A percentile compares a stretch with the other conserved stretches of the same genome.
Conservation (phyloP, 2,329 filamentous ascomycete genomes). For the Fusarium mangiferae region DNA sequence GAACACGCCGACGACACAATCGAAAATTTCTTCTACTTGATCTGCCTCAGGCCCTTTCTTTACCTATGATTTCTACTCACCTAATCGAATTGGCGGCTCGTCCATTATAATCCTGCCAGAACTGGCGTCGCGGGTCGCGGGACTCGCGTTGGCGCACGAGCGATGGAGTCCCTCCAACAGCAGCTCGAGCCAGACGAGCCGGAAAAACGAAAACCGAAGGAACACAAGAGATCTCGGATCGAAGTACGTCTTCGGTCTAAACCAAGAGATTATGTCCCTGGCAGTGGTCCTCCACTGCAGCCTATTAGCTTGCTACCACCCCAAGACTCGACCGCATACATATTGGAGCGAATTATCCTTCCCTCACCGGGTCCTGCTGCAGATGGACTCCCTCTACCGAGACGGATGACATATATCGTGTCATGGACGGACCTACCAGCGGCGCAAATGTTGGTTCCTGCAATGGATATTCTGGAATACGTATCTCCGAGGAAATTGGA, state of each 20-base stretch:
- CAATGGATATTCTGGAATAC: conserved; percentile 64
- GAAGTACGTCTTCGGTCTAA: conserved; percentile 30
- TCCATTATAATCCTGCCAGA: not conserved
- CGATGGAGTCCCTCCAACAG: conserved; percentile 33
- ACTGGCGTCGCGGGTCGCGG: conserved; percentile 12
- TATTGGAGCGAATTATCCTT: conserved; percentile 63
- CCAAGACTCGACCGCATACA: conserved; percentile 65
- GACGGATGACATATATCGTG: conserved; percentile 64
- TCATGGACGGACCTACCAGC: conserved; percentile 64
- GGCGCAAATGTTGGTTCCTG: conserved; percentile 58
- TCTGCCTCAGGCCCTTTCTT: too few species aligned
- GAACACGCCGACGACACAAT: not conserved
- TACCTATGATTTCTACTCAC: not conserved
- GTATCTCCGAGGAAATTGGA: conserved; percentile 67
- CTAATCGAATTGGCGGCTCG: not conserved
- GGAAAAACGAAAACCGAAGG: conserved; percentile 25
- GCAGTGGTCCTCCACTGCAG: conserved; percentile 59
- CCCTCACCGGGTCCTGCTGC: conserved; percentile 48
- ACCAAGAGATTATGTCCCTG: conserved; percentile 53
- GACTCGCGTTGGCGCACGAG: conserved; percentile 18
- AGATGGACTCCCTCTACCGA: conserved; percentile 51
- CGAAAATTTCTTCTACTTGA: too few species aligned
- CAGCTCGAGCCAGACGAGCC: conserved; percentile 12
- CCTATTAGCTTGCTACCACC: conserved; percentile 60
- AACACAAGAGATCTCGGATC: conserved; percentile 19